Conservation (phyloP, 2,329 filamentous ascomycete species). For the Herpomyces periplanetae region DNA sequence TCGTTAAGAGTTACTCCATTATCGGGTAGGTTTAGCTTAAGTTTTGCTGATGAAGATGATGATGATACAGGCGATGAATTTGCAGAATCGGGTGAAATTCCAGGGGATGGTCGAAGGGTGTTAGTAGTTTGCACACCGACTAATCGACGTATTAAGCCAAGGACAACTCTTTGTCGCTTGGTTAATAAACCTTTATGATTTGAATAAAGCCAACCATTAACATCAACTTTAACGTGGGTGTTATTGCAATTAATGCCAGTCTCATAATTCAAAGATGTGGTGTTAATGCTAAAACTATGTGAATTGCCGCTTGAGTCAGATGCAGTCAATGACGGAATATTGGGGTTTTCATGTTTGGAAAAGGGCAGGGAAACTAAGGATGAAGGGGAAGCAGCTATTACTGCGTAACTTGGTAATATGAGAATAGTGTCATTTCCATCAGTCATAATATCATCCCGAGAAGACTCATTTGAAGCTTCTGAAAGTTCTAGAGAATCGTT, state of each 20-base stretch:
- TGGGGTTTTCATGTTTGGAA: slow-evolving; percentile 6
- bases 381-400: slow-evolving; percentile 5
- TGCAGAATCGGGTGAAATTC: slow-evolving; percentile 6
- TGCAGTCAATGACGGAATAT: slow-evolving; percentile 4
- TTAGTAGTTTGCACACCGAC: slow-evolving; percentile 58
- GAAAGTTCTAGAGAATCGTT: slow-evolving; percentile 10
- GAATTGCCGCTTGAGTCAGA: slow-evolving; percentile 7
- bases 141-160: slow-evolving; percentile 49
- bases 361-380: neutral
- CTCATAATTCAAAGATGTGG: slow-evolving; percentile 9
- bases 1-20: slow-evolving; percentile 2
- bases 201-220: slow-evolving; percentile 73
- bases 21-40: neutral
- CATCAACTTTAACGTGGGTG: slow-evolving; percentile 66
- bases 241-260: slow-evolving; percentile 15
- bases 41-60: slow-evolving; percentile 3
- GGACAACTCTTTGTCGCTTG: slow-evolving; percentile 44
- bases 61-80: slow-evolving; percentile 10
- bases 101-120: slow-evolving; percentile 14
- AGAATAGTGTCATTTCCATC: slow-evolving; percentile 69
- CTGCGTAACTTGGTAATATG: slow-evolving; percentile 65
- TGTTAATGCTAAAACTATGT: slow-evolving; percentile 7
- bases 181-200: slow-evolving; percentile 53
- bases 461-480: slow-evolving; percentile 22
- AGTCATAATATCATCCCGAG: slow-evolving; percentile 38